Evolutionary conservation across 768 basidiomycete genomes (phyloP).

Genomic region (Suillus variegatus): DNA sequence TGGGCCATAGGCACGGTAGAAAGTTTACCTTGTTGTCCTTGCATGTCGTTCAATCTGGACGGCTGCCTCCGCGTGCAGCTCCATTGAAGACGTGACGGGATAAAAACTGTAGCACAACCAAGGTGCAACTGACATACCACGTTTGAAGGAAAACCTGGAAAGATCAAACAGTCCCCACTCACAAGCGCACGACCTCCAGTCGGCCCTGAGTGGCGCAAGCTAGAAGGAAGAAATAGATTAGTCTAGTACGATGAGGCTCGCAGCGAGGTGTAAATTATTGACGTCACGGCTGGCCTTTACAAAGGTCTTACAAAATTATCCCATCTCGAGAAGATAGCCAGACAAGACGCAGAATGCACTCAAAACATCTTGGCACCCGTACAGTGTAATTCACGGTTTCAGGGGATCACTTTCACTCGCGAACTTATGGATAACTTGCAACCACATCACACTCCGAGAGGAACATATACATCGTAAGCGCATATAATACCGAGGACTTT

Average conservation of each 20-base stretch:
- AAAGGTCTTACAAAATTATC: not conserved
- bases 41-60: not conserved
- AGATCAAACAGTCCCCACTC: not conserved
- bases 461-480: not conserved
- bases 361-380: not conserved
- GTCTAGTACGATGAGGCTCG: not conserved
- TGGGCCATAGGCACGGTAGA: not conserved
- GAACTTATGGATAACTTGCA: not conserved
- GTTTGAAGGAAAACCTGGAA: not conserved
- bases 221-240: not conserved
- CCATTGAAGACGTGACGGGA: not conserved
- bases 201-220: constrained; percentile 1
- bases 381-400: not conserved
- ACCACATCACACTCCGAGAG: not conserved
- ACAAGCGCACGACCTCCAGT: not conserved
- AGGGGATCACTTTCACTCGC: not conserved
- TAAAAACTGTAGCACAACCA: not conserved
- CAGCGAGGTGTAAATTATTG: not conserved
- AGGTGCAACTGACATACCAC: not conserved
- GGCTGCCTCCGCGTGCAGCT: not conserved
- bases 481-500: constrained; percentile 5
- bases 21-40: not conserved
- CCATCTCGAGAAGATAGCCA: not conserved
- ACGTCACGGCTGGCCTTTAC: not conserved
- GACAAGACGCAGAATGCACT: not conserved